These are phyloP conservation scores for Moesziomyces antarcticus DNA, from an alignment of 1,284 basidiomycete genomes.

Conservation along the genomic window DNA sequence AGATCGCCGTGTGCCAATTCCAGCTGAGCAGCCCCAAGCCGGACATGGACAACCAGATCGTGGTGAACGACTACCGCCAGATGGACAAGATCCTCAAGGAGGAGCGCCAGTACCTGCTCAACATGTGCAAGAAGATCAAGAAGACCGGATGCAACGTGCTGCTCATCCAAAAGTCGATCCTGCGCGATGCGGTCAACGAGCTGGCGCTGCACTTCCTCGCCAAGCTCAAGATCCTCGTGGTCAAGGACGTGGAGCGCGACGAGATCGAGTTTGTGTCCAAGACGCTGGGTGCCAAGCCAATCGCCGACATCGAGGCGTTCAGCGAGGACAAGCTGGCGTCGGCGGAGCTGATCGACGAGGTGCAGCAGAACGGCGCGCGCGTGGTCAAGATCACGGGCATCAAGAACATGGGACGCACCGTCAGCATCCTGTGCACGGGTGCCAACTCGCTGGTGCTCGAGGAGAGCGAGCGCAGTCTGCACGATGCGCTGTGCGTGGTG, in stretches of 20 bases:
- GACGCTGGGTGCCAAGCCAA: constrained; percentile 92
- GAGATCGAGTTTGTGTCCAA: constrained; percentile 98
- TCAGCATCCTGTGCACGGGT: constrained; percentile 94
- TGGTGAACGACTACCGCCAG: constrained; percentile 99
- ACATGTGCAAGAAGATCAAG: constrained; percentile 99
- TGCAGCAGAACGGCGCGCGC: constrained; percentile 84
- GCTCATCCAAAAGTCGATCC: constrained; percentile 97
- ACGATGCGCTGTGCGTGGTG: constrained; percentile 98
- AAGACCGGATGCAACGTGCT: constrained; percentile 99
- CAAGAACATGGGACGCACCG: constrained; percentile 93
- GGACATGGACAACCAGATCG: constrained; percentile 99
- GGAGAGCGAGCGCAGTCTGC: constrained; percentile 95
- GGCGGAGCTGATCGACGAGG: constrained; percentile 95
- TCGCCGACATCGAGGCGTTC: constrained; percentile 97
- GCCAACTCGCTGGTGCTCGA: constrained; percentile 93
- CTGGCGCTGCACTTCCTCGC: constrained; percentile 98
- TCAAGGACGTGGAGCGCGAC: constrained; percentile 98
- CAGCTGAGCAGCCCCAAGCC: constrained; percentile 97
- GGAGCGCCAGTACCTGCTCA: constrained; percentile 96
- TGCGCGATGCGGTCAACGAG: constrained; percentile 98
- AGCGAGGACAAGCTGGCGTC: constrained; percentile 98
- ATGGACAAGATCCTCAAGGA: constrained; percentile 99
- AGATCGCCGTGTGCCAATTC: constrained; percentile 98
- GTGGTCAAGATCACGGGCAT: constrained; percentile 95
- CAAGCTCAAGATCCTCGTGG: constrained; percentile 94